Percentiles rank a stretch among this genome's conserved stretches.
Evolutionary conservation across 1,139 yeast species (phyloP).

Genomic region (Blastobotrys elegans): DNA sequence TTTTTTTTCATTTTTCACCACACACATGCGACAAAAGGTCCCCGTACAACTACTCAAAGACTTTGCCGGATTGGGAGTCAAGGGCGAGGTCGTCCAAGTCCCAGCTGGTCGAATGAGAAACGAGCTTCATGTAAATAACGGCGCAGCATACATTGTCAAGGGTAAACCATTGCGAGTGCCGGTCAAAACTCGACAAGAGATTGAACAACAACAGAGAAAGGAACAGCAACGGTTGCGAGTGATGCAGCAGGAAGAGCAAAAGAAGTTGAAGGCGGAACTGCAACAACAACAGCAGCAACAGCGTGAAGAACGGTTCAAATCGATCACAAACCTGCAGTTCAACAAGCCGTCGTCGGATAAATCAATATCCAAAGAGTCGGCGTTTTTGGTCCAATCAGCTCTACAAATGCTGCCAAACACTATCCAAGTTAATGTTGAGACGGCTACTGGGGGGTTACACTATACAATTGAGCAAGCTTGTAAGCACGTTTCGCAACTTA

Average conservation of each 20-base stretch:
- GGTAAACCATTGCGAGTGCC: slow-evolving; percentile 57
- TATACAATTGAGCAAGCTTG: slow-evolving; percentile 19
- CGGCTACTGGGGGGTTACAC: slow-evolving; percentile 10
- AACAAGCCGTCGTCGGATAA: background rate
- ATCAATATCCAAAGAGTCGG: background rate
- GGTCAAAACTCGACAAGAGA: slow-evolving; percentile 42
- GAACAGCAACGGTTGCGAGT: slow-evolving; percentile 13
- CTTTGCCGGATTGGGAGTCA: slow-evolving; percentile 51
- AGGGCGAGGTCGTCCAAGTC: slow-evolving; percentile 73
- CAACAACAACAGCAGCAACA: slow-evolving; percentile 12
- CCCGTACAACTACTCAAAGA: slow-evolving; percentile 67
- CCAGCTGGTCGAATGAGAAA: slow-evolving; percentile 81
- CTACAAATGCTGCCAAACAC: slow-evolving; percentile 24
- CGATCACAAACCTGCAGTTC: slow-evolving; percentile 14
- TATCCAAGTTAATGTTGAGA: slow-evolving; percentile 17
- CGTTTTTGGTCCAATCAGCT: slow-evolving; percentile 21
- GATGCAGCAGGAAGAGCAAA: slow-evolving; percentile 14
- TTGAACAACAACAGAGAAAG: slow-evolving; percentile 11
- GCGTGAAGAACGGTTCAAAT: slow-evolving; percentile 9
- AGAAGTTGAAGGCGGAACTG: slow-evolving; percentile 7
- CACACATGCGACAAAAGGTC: slow-evolving; percentile 29
- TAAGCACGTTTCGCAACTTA: slow-evolving; percentile 19
- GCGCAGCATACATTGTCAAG: slow-evolving; percentile 62
- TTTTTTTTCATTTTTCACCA: background rate
- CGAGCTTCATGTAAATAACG: slow-evolving; percentile 60